phyloP scores from a whole-genome alignment of 768 basidiomycete genomes.

The Dacryopinax primogenitus region DNA sequence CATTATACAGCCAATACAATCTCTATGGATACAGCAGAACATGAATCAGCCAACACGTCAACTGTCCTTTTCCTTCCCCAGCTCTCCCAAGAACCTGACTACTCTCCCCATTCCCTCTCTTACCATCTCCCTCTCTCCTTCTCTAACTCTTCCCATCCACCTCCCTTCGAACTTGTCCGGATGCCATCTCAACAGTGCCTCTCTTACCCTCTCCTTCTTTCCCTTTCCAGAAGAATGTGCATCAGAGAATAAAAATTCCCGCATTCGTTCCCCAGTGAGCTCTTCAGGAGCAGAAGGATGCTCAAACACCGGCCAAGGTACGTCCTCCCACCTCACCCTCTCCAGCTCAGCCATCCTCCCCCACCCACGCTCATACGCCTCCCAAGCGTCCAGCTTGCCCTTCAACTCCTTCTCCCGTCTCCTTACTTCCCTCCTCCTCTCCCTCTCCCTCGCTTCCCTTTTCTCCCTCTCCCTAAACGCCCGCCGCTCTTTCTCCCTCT shows the following conservation, averaged over 20 bases:
- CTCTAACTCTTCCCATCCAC: slow-evolving; percentile 47
- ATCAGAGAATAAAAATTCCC: slow-evolving; percentile 12
- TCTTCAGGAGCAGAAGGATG: slow-evolving; percentile 10
- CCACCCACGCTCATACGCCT: not conserved
- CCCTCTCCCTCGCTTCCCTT: slow-evolving; percentile 25
- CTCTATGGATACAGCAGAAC: not conserved
- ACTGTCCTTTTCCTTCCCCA: slow-evolving; percentile 35
- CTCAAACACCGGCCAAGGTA: slow-evolving; percentile 13
- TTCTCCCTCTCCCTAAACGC: slow-evolving; percentile 25
- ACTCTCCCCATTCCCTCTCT: slow-evolving; percentile 61
- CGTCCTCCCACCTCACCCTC: slow-evolving; percentile 5
- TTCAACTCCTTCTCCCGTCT: slow-evolving; percentile 27
- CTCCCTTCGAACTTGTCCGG: slow-evolving; percentile 71
- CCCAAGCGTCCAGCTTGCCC: not conserved
- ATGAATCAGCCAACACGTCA: not conserved
- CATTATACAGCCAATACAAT: not conserved
- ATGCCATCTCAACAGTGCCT: slow-evolving; percentile 65
- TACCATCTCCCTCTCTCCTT: slow-evolving; percentile 52
- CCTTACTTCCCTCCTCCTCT: slow-evolving; percentile 28
- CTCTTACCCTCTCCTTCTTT: slow-evolving; percentile 58
- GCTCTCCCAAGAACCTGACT: slow-evolving; percentile 55
- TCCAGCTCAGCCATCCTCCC: not conserved
- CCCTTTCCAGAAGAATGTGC: slow-evolving; percentile 16
- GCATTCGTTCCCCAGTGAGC: slow-evolving; percentile 10
- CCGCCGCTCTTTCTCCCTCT: slow-evolving; percentile 33